Base-by-base conservation (phyloP, 176 grass and related monocot genomes). In the Eremochloa ophiuroides region DNA sequence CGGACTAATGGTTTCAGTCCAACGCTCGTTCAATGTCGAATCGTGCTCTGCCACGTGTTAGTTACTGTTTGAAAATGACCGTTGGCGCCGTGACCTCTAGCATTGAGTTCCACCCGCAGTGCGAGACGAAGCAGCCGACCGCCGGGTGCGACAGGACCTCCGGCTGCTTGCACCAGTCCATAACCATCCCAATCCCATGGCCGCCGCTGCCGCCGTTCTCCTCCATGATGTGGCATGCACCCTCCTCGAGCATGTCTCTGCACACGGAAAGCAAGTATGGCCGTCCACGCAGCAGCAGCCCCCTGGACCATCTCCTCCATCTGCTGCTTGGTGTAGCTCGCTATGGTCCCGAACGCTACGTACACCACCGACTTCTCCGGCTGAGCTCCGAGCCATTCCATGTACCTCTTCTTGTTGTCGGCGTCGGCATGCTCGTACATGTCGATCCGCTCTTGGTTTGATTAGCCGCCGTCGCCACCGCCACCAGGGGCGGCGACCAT, bases 331-430 rank as follows among this genome's bases (percentile, higher is more conserved):
- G 51, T 83, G 43, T 83, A 65, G 6, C 68, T n/a, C 0, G 79
- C 53, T n/a, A 97, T n/a, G 77, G 83, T 97, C 29, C 94, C 91
- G 16, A 87, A 89, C 10, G 90, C 88, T 15, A 93, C 53, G 22
- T 93, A 96, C 30, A 91, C 67, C 44, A 97, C 91, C 0, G 94
- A 91, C 20, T 14, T 73, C 2, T 71, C 77, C 5, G 69, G 69
- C 71, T 77, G 66, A 16, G 68, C 33, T 17, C 81, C 66, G 4
- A 93, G 83, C 91, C 91, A 91, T 28, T 82, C 74, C 67, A 89
- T 71, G 83, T 93, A 93, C 18, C 40, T 66, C 55, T 79, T 77
- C 3, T 75, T 51, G 3, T 82, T 84, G 75, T 0, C 27, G 59
- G 7, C 41, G 28, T 78, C 76, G n/a, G n/a, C n/a, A 1, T 64